Percentiles rank a stretch among this genome's conserved stretches.
phyloP scores from a whole-genome alignment of 116 monocot genomes.

The Papilionanthe hybrid region DNA sequence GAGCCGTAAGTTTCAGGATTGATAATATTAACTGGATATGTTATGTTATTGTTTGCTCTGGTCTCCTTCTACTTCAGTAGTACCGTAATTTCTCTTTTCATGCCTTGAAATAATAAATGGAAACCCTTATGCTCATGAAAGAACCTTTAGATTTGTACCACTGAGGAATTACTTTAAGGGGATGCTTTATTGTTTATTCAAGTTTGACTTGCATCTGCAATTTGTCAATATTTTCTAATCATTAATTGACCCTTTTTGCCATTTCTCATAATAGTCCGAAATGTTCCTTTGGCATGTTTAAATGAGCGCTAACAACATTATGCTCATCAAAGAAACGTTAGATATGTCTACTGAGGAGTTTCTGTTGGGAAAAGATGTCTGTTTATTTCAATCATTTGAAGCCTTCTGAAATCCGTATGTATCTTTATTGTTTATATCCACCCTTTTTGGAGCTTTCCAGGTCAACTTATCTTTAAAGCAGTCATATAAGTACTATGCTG shows the following conservation, averaged over 20 bases:
- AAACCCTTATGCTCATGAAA: neutral
- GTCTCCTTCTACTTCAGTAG: neutral
- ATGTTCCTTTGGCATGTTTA: neutral
- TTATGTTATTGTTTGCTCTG: neutral
- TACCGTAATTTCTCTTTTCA: neutral
- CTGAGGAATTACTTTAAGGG: neutral
- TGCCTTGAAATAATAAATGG: neutral
- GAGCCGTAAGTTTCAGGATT: constrained; percentile 37
- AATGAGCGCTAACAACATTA: neutral
- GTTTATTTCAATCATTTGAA: neutral
- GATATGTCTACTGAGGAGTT: neutral
- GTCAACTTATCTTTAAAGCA: constrained; percentile 56
- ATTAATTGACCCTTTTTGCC: neutral
- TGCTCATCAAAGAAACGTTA: neutral
- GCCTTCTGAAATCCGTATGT: neutral
- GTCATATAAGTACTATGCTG: constrained; percentile 77
- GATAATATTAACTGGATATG: neutral
- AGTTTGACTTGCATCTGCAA: neutral
- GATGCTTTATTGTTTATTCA: neutral
- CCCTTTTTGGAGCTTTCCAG: constrained; percentile 22
- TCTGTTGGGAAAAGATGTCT: neutral
- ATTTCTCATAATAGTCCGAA: neutral
- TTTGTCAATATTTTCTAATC: neutral
- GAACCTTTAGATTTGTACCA: neutral
- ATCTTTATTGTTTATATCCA: neutral